Base-by-base conservation (phyloP, 345 rosid species). In the Sapria himalayana region DNA sequence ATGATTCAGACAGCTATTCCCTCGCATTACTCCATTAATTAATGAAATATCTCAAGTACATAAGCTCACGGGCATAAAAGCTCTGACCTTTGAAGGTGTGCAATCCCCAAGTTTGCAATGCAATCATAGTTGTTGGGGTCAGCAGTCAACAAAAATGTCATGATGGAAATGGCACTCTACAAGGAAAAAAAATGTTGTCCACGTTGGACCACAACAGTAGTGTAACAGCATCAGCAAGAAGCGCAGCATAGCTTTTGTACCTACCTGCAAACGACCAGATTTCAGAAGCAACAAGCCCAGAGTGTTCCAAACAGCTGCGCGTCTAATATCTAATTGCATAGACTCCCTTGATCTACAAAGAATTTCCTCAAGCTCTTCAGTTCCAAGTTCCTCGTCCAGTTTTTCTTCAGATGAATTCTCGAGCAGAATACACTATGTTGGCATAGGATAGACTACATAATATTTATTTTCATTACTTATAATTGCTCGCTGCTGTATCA, bases 31-130 rank as follows among this genome's bases (percentile, higher is more conserved):
- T n/a, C n/a, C n/a, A n/a, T n/a, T n/a, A n/a, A n/a, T n/a, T n/a
- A n/a, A n/a, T n/a, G n/a, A n/a, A n/a, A n/a, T n/a, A n/a, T n/a
- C n/a, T n/a, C n/a, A n/a, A n/a, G n/a, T n/a, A n/a, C n/a, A n/a
- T n/a, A n/a, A n/a, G n/a, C n/a, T n/a, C n/a, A n/a, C n/a, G n/a
- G n/a, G n/a, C n/a, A n/a, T n/a, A n/a, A n/a, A n/a, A n/a, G 38
- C 17, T 16, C 52, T 61, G 45, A 89, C 98, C 73, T 74, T 56
- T 76, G 98, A 27, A 89, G 72, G 61, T 74, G 74, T 31, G 92
- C 94, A 46, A 79, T 67, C 49, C 95, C 98, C 25, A 89, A 76
- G 64, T 82, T 89, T 54, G 61, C 78, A n/a, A 78, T 70, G 72
- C 98, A 86, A 62, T 86, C 98, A 36, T 52, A 66, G 59, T 82